These are phyloP conservation scores for Hirsutella minnesotensis DNA, from an alignment of 2,329 filamentous ascomycete species.

Conservation along the genomic window DNA sequence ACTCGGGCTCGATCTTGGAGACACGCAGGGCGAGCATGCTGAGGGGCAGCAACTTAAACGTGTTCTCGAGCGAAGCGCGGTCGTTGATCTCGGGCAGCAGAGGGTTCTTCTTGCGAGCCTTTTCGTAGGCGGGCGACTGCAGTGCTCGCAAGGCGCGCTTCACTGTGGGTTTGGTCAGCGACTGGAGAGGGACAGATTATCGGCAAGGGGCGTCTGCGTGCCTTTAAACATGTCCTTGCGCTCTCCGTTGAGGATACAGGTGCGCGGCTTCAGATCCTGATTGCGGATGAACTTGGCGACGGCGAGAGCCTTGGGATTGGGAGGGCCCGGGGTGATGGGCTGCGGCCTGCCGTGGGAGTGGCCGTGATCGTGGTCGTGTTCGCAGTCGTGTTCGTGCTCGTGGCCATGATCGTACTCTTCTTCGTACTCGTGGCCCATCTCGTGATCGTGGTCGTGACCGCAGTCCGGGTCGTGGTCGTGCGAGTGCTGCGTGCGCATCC, in stretches of 20 bases:
- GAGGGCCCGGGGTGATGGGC: constrained; percentile 64
- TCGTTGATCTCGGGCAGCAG: constrained; percentile 81
- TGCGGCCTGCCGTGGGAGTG: constrained; percentile 40
- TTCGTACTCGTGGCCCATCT: constrained; percentile 17
- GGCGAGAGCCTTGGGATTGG: constrained; percentile 79
- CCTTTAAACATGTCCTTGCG: constrained; percentile 97
- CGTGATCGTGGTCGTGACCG: constrained; percentile 13
- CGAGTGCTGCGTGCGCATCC: constrained; percentile 34
- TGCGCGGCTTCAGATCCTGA: constrained; percentile 80
- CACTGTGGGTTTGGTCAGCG: constrained; percentile 41
- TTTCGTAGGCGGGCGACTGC: constrained; percentile 78
- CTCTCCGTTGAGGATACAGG: constrained; percentile 89
- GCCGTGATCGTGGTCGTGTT: constrained; percentile 24
- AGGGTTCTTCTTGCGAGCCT: constrained; percentile 81
- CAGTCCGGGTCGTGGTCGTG: constrained; percentile 14
- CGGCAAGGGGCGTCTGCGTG: constrained; percentile 26
- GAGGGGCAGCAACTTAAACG: constrained; percentile 88
- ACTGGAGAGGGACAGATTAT: not conserved
- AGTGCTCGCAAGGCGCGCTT: constrained; percentile 91
- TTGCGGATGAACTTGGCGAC: constrained; percentile 77
- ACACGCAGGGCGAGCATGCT: constrained; percentile 90
- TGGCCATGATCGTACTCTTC: constrained; percentile 30
- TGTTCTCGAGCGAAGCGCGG: constrained; percentile 78
- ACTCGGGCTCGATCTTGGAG: constrained; percentile 58
- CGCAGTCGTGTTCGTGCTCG: constrained; percentile 14